Percentiles rank a stretch among this genome's conserved stretches.
Evolutionary conservation across 2,329 filamentous ascomycete species (phyloP).

Genomic region (Mariannaea elegans): DNA sequence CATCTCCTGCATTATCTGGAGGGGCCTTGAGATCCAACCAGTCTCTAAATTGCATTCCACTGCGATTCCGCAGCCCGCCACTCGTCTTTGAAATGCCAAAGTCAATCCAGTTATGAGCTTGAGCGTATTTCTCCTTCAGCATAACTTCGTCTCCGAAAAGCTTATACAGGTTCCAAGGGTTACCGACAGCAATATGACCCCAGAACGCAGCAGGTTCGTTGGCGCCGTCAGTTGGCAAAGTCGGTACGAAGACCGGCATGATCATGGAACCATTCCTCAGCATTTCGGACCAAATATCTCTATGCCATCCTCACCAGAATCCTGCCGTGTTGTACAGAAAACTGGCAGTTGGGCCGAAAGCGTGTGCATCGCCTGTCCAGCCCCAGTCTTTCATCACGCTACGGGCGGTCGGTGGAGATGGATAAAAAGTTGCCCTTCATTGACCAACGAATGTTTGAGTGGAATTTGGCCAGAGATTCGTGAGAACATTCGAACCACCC

Average conservation of each 20-base stretch:
- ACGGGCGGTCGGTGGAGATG: slow-evolving; percentile 65
- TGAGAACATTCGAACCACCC: slow-evolving; percentile 64
- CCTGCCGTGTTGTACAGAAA: slow-evolving; percentile 63
- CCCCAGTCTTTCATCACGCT: slow-evolving; percentile 62
- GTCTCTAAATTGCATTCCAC: slow-evolving; percentile 36
- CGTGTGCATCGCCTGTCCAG: slow-evolving; percentile 61
- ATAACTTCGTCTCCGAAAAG: slow-evolving; percentile 14
- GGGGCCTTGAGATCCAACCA: neutral
- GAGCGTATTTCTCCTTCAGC: slow-evolving; percentile 5
- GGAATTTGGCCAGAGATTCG: slow-evolving; percentile 59
- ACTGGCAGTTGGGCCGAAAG: slow-evolving; percentile 59
- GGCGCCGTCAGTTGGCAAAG: neutral
- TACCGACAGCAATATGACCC: slow-evolving; percentile 24
- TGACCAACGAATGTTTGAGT: slow-evolving; percentile 63
- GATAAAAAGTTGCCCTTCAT: slow-evolving; percentile 67
- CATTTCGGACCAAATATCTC: slow-evolving; percentile 30
- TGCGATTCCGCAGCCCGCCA: slow-evolving; percentile 24
- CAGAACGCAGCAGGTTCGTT: slow-evolving; percentile 14
- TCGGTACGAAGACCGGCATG: slow-evolving; percentile 13
- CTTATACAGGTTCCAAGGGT: slow-evolving; percentile 25
- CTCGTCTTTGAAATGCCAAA: slow-evolving; percentile 6
- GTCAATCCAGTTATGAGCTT: slow-evolving; percentile 7
- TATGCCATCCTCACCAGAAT: slow-evolving; percentile 47
- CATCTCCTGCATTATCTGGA: slow-evolving; percentile 21
- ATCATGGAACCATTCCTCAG: slow-evolving; percentile 12